These are phyloP conservation scores for Centrapalus pauciflorus DNA, from an alignment of 129 eudicot genomes.

Conservation along the genomic window DNA sequence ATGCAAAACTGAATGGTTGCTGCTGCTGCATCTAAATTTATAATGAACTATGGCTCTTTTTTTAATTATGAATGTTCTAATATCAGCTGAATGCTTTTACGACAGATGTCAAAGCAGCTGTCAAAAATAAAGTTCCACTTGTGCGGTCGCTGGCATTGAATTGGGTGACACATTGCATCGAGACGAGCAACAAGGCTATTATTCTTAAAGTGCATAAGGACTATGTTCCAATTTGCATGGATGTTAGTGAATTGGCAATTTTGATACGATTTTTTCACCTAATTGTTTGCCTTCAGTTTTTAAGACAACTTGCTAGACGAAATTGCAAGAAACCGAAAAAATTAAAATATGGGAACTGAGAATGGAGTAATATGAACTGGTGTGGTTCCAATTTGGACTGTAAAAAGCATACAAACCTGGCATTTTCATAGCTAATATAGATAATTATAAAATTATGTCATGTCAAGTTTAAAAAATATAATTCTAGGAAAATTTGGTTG, in stretches of 20 bases:
- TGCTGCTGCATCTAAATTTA: too few relatives aligned
- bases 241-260: conserved; percentile 53
- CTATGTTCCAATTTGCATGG: conserved; percentile 97
- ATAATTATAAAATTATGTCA: too few relatives aligned
- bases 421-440: too few relatives aligned
- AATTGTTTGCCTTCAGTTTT: not conserved
- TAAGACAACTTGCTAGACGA: too few relatives aligned
- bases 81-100: conserved; percentile 17
- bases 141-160: conserved; percentile 88
- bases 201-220: conserved; percentile 92
- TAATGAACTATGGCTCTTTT: not conserved
- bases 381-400: too few relatives aligned
- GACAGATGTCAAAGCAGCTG: conserved; percentile 89
- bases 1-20: not conserved
- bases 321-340: too few relatives aligned
- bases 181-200: conserved; percentile 84
- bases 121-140: conserved; percentile 95
- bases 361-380: too few relatives aligned
- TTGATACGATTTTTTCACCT: not conserved
- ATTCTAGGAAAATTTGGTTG: too few relatives aligned
- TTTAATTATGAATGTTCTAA: not conserved
- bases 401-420: too few relatives aligned
- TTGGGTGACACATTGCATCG: conserved; percentile 92
- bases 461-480: too few relatives aligned
- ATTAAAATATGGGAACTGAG: too few relatives aligned